Evolutionary conservation across 805 yeast species (phyloP), one percentile per base, ranked within the genome.

Genomic region (Ogataea pini): DNA sequence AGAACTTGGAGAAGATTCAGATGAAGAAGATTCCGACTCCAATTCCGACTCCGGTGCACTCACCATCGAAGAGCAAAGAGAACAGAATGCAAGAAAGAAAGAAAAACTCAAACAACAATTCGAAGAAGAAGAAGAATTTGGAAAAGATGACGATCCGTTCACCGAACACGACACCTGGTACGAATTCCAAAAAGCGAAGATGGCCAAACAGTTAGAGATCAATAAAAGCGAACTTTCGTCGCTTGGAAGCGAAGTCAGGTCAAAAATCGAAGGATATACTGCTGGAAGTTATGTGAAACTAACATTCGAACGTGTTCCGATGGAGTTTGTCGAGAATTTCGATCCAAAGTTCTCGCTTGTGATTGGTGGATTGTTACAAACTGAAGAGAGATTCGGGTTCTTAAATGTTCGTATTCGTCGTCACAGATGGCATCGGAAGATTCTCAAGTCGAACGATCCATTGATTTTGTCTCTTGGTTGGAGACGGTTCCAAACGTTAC

Each of bases 401-500:
- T 76, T 90, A 72, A 92, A 89, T 63, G 97, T 89, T 41, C 82
- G 98, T 72, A 82, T 94, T 52, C 90, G 97, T 81, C 84, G 97
- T 70, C 99, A 94, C 67, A 83, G 99, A 74, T 94, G 99, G 99
- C 97, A 94, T 71, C 92, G 90, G 65, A 90, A 90, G 77, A 89
- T 95, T 50, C 75, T 94, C 60, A 94, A 94, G 69, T 82, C 97
- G 8, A 95, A 89, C 63, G 99, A 94, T 71, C 99, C 99, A 1
- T 75, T 95, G 56, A 89, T 94, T 46, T 67, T 94, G 42, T 92
- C 98, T 0, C 71, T 94, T 36, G 99, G 99, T 32, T 94, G 99
- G 99, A 83, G 99, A 73, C 78, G 99, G 68, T 95, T 94, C 73
- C 99, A 94, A 70, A 91, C 99, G 0, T 72, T 92, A 47, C 99